These are phyloP conservation scores for Cercospora janseana DNA, from an alignment of 2,329 filamentous ascomycete species.

Conservation along the genomic window DNA sequence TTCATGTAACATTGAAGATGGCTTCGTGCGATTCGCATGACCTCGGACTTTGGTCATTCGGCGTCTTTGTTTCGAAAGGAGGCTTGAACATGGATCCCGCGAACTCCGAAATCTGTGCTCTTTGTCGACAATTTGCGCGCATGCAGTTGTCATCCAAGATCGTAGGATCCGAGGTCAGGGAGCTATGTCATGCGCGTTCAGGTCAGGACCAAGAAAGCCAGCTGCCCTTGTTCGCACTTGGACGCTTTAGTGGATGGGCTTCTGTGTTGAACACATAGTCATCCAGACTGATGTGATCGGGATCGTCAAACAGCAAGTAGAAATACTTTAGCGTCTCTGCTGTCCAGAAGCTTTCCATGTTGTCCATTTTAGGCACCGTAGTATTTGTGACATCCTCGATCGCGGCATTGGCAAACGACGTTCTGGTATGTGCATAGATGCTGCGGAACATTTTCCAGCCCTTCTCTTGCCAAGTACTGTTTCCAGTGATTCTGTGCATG, in stretches of 20 bases:
- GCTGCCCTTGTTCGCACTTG: conserved; percentile 2
- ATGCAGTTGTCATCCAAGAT: too few species aligned
- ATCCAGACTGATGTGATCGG: conserved; percentile 58
- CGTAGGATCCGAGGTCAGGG: too few species aligned
- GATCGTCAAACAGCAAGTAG: conserved; percentile 61
- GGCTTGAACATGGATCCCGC: not conserved
- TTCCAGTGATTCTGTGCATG: conserved; percentile 71
- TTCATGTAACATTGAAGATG: too few species aligned
- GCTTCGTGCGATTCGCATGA: too few species aligned
- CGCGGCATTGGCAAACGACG: conserved; percentile 62
- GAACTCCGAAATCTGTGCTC: not conserved
- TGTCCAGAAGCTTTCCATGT: conserved; percentile 76
- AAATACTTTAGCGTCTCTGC: conserved; percentile 68
- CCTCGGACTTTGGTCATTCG: too few species aligned
- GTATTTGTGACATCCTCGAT: conserved; percentile 63
- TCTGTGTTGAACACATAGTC: conserved; percentile 50
- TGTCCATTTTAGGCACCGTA: conserved; percentile 51
- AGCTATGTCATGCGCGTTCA: too few species aligned
- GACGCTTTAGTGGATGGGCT: conserved; percentile 43
- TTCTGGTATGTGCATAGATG: conserved; percentile 60
- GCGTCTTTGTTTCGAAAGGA: too few species aligned
- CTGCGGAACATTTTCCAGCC: conserved; percentile 73
- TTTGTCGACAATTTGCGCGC: not conserved
- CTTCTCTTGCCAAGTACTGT: conserved; percentile 62
- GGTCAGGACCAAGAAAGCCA: conserved; percentile 14